Base-by-base conservation (phyloP, 495 filamentous ascomycete genomes). In the Penicillium mononematosum region DNA sequence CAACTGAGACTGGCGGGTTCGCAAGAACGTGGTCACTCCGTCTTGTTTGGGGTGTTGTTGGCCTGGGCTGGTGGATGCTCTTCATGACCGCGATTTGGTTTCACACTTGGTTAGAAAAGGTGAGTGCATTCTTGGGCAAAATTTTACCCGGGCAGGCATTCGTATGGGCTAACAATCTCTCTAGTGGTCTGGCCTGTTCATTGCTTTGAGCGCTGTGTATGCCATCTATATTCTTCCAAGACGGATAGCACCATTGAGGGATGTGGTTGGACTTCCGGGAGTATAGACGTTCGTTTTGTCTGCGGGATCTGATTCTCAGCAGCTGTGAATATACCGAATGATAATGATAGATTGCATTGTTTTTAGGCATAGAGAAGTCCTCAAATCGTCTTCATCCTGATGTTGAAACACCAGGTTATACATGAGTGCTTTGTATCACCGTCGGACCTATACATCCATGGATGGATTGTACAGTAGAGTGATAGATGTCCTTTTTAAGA, bases 81-180 rank as follows among this genome's bases (percentile, higher is more conserved):
- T 78, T 97, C 47, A 98, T 98, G 94, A 98, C 94, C 42, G 91
- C 92, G 11, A 88, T 91, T 44, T 97, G 92, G 77, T 98, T 98
- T 57, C 94, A 98, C 70, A 97, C 94, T 5, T 97, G 93, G 94
- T 85, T 92, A 67, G 94, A 98, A 76, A 98, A 98, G 87, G 90
- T 91, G 73, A 48, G 34, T 43, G 41, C 53, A 53, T 42, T 50
- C 17, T 20, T 48, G 49, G 4, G 45, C 34, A 42, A 45, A 43
- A 41, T 48, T 20, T 9, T 16, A 25, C 24, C 34, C 24, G 31
- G n/a, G 16, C 1, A 45, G 16, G n/a, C 9, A 5, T 43, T 24
- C 46, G 7, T 62, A 16, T 54, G 65, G 66, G 55, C 75, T 49
- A 5, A 63, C 66, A 39, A 68, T 56, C 49, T 56, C 19, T 53